Evolutionary conservation across 208 protist species (phyloP).

Genomic region (Trypanosoma avium): DNA sequence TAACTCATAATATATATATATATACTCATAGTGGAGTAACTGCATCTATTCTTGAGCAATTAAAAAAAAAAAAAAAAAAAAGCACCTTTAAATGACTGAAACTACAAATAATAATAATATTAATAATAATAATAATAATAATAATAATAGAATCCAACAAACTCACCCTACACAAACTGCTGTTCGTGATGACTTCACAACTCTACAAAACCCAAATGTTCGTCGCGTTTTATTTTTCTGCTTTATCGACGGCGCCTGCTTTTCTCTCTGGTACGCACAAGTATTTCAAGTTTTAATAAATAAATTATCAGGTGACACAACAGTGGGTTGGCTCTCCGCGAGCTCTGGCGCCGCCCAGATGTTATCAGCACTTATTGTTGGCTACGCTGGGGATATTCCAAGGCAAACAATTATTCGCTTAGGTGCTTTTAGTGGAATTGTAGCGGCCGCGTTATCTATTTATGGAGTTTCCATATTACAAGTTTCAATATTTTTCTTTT

Average conservation of each 20-base stretch:
- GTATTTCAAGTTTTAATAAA: conserved; percentile 47
- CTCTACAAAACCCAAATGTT: conserved; percentile 40
- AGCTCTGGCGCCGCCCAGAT: conserved; percentile 43
- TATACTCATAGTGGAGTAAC: no score
- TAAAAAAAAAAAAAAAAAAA: no score
- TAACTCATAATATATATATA: no score
- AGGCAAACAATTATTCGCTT: conserved; percentile 29
- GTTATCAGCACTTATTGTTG: conserved; percentile 28
- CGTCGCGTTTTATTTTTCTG: conserved; percentile 34
- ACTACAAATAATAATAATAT: no score
- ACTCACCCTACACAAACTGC: neutral
- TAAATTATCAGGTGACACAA: conserved; percentile 25
- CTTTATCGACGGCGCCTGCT: conserved; percentile 51
- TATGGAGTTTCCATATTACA: conserved; percentile 7
- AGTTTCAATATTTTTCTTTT: conserved; percentile 22
- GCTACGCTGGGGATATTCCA: conserved; percentile 18
- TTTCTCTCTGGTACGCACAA: conserved; percentile 47
- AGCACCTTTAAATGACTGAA: no score
- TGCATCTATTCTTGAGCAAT: no score
- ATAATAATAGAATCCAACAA: no score
- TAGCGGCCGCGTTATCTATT: conserved; percentile 14
- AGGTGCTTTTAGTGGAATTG: conserved; percentile 28
- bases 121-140: no score
- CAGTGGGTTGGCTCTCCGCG: conserved; percentile 36
- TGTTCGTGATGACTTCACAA: neutral